Percentiles rank a stretch among this genome's conserved stretches.
Evolutionary conservation across 164 flowering plant genomes (phyloP).

Genomic region (Cinnamomum micranthum): DNA sequence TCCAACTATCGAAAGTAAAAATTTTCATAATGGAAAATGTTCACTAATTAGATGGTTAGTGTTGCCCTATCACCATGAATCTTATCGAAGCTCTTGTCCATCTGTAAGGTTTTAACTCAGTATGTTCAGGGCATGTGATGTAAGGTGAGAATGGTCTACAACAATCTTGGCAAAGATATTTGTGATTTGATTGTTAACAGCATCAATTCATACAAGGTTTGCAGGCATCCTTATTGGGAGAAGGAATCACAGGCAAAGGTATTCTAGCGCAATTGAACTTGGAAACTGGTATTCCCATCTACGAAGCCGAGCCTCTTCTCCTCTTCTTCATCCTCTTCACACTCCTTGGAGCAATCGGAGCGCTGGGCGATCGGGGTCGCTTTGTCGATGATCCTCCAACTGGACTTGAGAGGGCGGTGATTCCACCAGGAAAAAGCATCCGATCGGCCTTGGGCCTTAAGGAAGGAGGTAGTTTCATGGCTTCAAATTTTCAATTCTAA

Average conservation of each 20-base stretch:
- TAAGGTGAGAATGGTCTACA: neutral
- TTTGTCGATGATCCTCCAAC: slow-evolving; percentile 84
- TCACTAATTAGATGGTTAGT: neutral
- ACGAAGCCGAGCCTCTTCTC: slow-evolving; percentile 96
- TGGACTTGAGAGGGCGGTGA: slow-evolving; percentile 69
- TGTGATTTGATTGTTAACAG: neutral
- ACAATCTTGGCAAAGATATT: neutral
- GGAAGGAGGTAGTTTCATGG: slow-evolving; percentile 62
- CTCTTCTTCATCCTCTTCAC: slow-evolving; percentile 96
- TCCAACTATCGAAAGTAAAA: no score
- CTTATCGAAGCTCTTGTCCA: neutral
- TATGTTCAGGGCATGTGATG: neutral
- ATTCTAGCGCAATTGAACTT: slow-evolving; percentile 80
- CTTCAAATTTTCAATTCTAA: neutral
- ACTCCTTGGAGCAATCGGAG: slow-evolving; percentile 94
- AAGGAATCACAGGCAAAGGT: slow-evolving; percentile 93
- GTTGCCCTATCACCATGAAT: neutral
- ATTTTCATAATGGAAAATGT: no score
- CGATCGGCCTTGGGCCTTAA: slow-evolving; percentile 67
- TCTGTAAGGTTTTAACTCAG: neutral
- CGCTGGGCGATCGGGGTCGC: slow-evolving; percentile 83
- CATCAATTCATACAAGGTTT: neutral
- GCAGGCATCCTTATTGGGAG: slow-evolving; percentile 96
- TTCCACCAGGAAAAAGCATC: slow-evolving; percentile 77
- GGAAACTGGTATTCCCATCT: slow-evolving; percentile 93